phyloP scores from a whole-genome alignment of 208 protist genomes.

The Porcisia hertigi region DNA sequence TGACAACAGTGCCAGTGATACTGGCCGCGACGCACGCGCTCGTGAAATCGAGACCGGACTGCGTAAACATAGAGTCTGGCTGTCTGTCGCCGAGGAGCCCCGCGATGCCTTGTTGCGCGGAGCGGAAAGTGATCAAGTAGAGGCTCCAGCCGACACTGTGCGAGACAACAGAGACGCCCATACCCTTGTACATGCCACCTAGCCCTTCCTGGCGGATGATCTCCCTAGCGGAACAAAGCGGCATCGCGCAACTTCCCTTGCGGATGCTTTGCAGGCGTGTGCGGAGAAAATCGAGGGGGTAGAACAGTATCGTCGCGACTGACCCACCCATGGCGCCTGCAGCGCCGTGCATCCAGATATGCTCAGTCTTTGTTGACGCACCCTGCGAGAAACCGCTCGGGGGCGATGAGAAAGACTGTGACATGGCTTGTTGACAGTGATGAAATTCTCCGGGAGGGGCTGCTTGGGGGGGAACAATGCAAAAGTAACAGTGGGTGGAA shows the following conservation, averaged over 20 bases:
- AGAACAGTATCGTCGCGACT: slow-evolving; percentile 75
- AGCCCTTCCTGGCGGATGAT: slow-evolving; percentile 71
- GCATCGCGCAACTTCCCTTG: slow-evolving; percentile 43
- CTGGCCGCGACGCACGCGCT: slow-evolving; percentile 67
- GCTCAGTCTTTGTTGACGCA: slow-evolving; percentile 21
- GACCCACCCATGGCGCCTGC: slow-evolving; percentile 72
- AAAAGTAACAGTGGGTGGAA: background rate
- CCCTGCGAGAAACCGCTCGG: background rate
- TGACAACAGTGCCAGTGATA: slow-evolving; percentile 66
- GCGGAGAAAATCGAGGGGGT: slow-evolving; percentile 84
- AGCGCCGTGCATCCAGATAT: slow-evolving; percentile 73
- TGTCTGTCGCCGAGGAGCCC: slow-evolving; percentile 22
- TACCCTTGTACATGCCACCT: slow-evolving; percentile 76
- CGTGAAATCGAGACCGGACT: slow-evolving; percentile 48
- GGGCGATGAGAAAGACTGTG: slow-evolving; percentile 1
- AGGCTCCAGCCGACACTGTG: slow-evolving; percentile 80
- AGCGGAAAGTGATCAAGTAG: slow-evolving; percentile 77
- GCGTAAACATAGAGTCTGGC: slow-evolving; percentile 9
- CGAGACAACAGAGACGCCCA: slow-evolving; percentile 65
- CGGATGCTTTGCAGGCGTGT: slow-evolving; percentile 82
- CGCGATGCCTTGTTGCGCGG: slow-evolving; percentile 49
- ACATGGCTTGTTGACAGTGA: background rate
- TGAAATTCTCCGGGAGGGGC: background rate
- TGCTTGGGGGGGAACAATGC: background rate
- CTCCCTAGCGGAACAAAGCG: slow-evolving; percentile 44